Percentiles rank a stretch among this genome's conserved stretches.
Evolutionary conservation across 176 grass and related monocot species (phyloP).

Genomic region (Saccharum officinarum): DNA sequence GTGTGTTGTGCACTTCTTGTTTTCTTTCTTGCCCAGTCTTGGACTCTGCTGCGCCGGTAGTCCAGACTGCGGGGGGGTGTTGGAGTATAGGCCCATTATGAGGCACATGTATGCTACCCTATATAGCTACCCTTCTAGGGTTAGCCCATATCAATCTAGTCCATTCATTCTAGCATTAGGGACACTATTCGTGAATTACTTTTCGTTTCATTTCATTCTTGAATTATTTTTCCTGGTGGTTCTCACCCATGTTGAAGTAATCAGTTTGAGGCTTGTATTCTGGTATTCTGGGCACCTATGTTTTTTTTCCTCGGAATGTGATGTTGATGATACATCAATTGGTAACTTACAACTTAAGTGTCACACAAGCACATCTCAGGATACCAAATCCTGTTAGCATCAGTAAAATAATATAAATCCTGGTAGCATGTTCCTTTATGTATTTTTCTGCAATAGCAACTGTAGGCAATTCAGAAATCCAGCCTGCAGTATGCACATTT

Average conservation of each 20-base stretch:
- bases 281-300: background rate
- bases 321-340: slow-evolving; percentile 1
- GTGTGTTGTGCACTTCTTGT: no score
- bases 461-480: background rate
- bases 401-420: background rate
- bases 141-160: no score
- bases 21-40: no score
- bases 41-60: no score
- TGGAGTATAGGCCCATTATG: no score
- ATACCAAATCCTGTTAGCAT: background rate
- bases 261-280: background rate
- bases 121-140: no score
- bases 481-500: background rate
- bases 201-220: background rate
- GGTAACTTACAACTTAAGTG: background rate
- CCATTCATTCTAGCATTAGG: no score
- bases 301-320: background rate
- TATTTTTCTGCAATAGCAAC: background rate
- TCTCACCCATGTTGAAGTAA: background rate
- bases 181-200: background rate
- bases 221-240: background rate
- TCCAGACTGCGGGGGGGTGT: no score
- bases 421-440: background rate
- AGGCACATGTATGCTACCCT: no score
- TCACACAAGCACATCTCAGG: background rate